Evolutionary conservation across 495 filamentous ascomycete species (phyloP), one percentile per base, ranked within the genome.

Genomic region (Echria macrotheca): DNA sequence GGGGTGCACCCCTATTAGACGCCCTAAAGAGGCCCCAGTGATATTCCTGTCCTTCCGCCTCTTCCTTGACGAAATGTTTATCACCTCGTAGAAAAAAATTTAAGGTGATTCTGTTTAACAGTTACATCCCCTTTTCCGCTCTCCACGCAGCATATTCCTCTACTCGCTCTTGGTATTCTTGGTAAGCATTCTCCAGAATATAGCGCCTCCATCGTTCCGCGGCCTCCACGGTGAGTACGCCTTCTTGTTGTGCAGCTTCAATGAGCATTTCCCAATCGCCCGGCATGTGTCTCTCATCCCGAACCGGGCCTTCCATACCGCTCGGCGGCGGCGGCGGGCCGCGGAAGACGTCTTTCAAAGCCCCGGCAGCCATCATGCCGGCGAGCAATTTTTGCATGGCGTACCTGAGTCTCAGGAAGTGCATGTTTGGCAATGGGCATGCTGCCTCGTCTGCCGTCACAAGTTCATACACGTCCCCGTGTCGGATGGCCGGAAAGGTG

Each of bases 171-270:
- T 14, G 43, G 43, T 35, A 46, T 7, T 45, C 43, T 46, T 46
- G 43, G 43, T 46, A 46, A 46, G 43, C 43, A 5, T 33, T 15
- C 43, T 46, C 43, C 21, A 46, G 35, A 46, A 46, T 24, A 46
- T 46, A 46, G n/a, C 25, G 43, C 43, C 43, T 46, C 43, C 43
- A 46, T 46, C 18, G 43, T 24, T 46, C 12, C 43, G 28, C 43
- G 43, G 43, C 43, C 43, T 46, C 43, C 43, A 46, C 43, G 12
- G 26, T 46, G 43, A 46, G 43, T n/a, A 46, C 43, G 35, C 43
- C 43, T 33, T 46, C 43, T 46, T 46, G 3, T 46, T 46, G 43
- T 46, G 43, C 43, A 18, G 43, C 14, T 33, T 24, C 3, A 29
- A 46, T 46, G 29, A 46, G 43, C 25, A 46, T 46, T 4, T 46